Base-by-base conservation (phyloP, 352 stramenopile genomes). In the Phytophthora podocarpi region DNA sequence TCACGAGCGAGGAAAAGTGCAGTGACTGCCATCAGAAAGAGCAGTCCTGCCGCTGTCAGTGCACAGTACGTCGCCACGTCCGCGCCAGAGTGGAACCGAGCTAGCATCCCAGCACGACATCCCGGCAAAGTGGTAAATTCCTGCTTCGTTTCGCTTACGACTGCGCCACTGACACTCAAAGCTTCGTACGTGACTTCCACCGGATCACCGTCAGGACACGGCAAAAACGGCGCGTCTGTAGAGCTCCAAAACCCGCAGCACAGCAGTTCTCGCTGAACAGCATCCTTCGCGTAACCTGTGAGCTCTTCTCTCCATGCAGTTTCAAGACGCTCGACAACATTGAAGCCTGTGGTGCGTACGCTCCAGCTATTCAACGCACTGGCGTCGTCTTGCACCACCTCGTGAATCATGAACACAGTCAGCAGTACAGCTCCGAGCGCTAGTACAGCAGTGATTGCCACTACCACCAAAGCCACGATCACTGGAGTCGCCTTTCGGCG, bases 281-380 rank as follows among this genome's bases (percentile, higher is more conserved):
- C 56, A 9, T 76, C 67, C 24, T 79, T 80, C 6, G 70, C 70
- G 30, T 80, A 89, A 27, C 54, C 67, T 4, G 70, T 73, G 5
- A 62, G 52, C 23, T 85, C 70, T 24, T 57, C 35, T 15, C 58
- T 67, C 85, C 85, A 93, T 0, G 73, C 75, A 2, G 32, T 50
- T n/a, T 78, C 60, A 7, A 93, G 78, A 0, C 65, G 68, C 39
- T 72, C 36, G 1, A 72, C 72, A 8, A 91, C 75, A n/a, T 77
- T 89, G 34, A 93, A 90, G 20, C 70, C 74, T 7, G 79, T 89
- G 37, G 78, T 87, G 21, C 85, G 82, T 9, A 90, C 82, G 13
- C 82, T 89, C 85, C 85, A 93, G 60, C 84, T 93, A 32, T 62
- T 76, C 31, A 79, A 41, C 1, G 56, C 77, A 35, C 54, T 80